Evolutionary conservation across 345 rosid species (phyloP).

Genomic region (Streptanthus diversifolius): DNA sequence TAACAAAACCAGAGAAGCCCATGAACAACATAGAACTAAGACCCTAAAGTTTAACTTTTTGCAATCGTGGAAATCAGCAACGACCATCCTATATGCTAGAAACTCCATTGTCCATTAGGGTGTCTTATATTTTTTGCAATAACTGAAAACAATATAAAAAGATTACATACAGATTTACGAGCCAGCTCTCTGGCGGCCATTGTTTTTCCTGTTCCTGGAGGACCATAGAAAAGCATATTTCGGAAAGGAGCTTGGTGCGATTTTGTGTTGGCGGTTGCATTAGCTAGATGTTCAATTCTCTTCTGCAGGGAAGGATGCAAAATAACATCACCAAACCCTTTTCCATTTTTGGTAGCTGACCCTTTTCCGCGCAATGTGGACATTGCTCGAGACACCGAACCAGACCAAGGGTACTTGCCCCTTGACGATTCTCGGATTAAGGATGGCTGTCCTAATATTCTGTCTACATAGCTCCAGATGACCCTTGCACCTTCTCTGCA

Average conservation of each 20-base stretch:
- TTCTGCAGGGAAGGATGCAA: constrained; percentile 78
- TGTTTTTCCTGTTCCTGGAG: constrained; percentile 99
- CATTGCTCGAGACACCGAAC: constrained; percentile 49
- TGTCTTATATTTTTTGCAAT: neutral
- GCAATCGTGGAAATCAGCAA: constrained; percentile 11
- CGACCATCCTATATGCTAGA: neutral
- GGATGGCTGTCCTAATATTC: constrained; percentile 96
- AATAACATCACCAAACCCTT: constrained; percentile 94
- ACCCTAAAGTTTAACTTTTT: neutral
- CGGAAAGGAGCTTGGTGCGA: constrained; percentile 90
- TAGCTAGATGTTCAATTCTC: constrained; percentile 76
- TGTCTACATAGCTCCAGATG: constrained; percentile 96
- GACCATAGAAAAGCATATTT: constrained; percentile 95
- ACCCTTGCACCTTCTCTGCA: constrained; percentile 97
- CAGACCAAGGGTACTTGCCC: constrained; percentile 98
- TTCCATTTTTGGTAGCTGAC: constrained; percentile 45
- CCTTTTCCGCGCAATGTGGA: constrained; percentile 49
- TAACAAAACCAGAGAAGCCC: neutral
- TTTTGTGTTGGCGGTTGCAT: constrained; percentile 97
- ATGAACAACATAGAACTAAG: neutral
- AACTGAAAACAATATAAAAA: neutral
- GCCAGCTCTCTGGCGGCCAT: constrained; percentile 98
- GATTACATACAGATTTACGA: constrained; percentile 68
- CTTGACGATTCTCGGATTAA: constrained; percentile 93
- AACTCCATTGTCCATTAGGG: neutral